phyloP scores from a whole-genome alignment of 129 eudicot species.

The Chrysanthemum lavandulifolium region DNA sequence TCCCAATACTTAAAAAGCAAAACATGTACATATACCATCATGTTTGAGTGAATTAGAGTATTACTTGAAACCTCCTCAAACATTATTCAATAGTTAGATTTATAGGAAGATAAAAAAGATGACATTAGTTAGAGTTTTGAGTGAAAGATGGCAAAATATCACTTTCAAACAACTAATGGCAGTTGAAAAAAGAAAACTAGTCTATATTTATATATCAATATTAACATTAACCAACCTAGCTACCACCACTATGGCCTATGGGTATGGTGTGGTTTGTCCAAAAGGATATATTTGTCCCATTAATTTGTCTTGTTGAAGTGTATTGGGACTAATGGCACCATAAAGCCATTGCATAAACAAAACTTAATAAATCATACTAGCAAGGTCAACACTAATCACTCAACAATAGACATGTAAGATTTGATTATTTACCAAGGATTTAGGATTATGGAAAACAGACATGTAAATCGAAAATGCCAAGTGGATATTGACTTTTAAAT shows the following conservation, averaged over 20 bases:
- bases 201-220: not conserved
- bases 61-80: not conserved
- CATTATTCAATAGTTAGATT: not conserved
- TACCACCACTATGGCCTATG: slow-evolving; percentile 25
- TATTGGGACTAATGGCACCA: slow-evolving; percentile 29
- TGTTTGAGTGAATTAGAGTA: slow-evolving; percentile 5
- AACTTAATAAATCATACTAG: not conserved
- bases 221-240: slow-evolving; percentile 13
- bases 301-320: slow-evolving; percentile 20
- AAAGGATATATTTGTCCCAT: slow-evolving; percentile 36
- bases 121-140: slow-evolving; percentile 13
- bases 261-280: slow-evolving; percentile 13
- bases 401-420: slow-evolving; percentile 6
- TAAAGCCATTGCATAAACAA: slow-evolving; percentile 4
- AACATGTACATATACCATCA: not conserved
- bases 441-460: not conserved
- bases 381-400: slow-evolving; percentile 10
- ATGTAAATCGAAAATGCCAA: slow-evolving; percentile 5
- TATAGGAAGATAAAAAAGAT: slow-evolving; percentile 2
- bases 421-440: not conserved
- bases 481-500: slow-evolving; percentile 10
- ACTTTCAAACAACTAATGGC: slow-evolving; percentile 30
- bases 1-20: not conserved
- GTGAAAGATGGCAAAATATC: slow-evolving; percentile 26
- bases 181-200: slow-evolving; percentile 24